These are phyloP conservation scores for Penicillium sp. DNA, from an alignment of 2,329 filamentous ascomycete species.

Conservation along the genomic window DNA sequence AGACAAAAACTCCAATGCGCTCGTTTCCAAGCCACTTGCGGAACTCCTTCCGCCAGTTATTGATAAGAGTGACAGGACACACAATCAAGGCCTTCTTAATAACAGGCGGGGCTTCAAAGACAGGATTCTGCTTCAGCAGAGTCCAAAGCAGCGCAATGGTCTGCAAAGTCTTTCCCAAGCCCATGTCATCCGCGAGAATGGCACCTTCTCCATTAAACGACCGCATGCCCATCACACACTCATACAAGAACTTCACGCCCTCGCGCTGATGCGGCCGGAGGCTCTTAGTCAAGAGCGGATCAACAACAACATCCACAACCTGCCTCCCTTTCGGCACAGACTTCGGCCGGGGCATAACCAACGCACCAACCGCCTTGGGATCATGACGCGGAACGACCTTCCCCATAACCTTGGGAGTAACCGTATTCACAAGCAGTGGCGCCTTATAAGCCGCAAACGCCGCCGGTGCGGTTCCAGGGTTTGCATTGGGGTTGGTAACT, in stretches of 20 bases:
- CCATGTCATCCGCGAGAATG: conserved; percentile 74
- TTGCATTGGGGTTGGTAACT: conserved; percentile 41
- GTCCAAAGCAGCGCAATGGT: conserved; percentile 73
- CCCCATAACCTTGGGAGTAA: conserved; percentile 46
- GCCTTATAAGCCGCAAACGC: conserved; percentile 59
- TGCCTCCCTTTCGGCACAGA: conserved; percentile 60
- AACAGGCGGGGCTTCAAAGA: conserved; percentile 59
- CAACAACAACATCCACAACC: conserved; percentile 70
- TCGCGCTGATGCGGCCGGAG: conserved; percentile 68
- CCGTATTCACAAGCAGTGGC: conserved; percentile 57
- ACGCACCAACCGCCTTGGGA: conserved; percentile 57
- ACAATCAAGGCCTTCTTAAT: conserved; percentile 71
- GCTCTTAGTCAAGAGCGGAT: conserved; percentile 63
- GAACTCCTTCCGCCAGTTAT: conserved; percentile 73
- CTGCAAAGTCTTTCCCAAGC: conserved; percentile 70
- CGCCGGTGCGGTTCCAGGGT: conserved; percentile 43
- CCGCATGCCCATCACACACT: conserved; percentile 73
- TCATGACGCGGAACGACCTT: conserved; percentile 65
- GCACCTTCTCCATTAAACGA: conserved; percentile 66
- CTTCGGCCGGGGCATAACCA: conserved; percentile 66
- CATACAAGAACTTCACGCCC: conserved; percentile 70
- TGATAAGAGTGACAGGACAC: conserved; percentile 69
- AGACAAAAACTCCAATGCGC: conserved; percentile 67
- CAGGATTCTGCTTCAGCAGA: conserved; percentile 68
- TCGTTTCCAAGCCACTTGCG: conserved; percentile 72